Percentiles rank a stretch among this genome's conserved stretches.
Evolutionary conservation across 2,329 filamentous ascomycete species (phyloP).

Genomic region (Dactylella cylindrospora): DNA sequence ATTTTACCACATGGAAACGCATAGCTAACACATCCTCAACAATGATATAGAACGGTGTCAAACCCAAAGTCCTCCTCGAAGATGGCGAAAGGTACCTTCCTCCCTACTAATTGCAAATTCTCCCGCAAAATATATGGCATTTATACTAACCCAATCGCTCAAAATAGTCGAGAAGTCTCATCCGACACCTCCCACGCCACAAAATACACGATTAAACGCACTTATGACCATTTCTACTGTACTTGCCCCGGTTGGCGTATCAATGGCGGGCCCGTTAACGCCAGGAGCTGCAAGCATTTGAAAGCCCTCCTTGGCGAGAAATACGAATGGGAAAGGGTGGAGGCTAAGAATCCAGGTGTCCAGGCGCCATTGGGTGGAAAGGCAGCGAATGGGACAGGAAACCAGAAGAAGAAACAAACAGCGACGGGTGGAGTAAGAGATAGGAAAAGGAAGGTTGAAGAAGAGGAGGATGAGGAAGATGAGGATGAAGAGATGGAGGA

Average conservation of each 20-base stretch:
- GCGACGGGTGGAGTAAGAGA: constrained; percentile 6
- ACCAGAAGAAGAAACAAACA: constrained; percentile 17
- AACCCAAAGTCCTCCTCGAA: constrained; percentile 44
- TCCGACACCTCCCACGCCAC: constrained; percentile 40
- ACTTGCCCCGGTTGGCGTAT: constrained; percentile 45
- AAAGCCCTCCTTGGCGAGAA: constrained; percentile 44
- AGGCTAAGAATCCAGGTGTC: constrained; percentile 21
- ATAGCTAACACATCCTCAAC: neutral
- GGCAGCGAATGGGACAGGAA: neutral
- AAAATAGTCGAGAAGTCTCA: constrained; percentile 30
- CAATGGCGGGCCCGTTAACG: constrained; percentile 40
- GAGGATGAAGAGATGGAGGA: constrained; percentile 31
- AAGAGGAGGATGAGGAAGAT: constrained; percentile 33
- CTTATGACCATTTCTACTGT: constrained; percentile 46
- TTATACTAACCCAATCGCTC: neutral
- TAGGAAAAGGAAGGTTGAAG: constrained; percentile 28
- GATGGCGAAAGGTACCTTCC: constrained; percentile 45
- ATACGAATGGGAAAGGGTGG: constrained; percentile 47
- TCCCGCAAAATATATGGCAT: neutral
- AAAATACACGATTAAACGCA: constrained; percentile 46
- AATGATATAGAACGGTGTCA: constrained; percentile 44
- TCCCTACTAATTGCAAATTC: neutral
- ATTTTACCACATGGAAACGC: neutral
- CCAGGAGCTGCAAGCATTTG: constrained; percentile 46
- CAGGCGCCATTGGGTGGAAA: constrained; percentile 3